Percentiles rank a stretch among this genome's conserved stretches.
phyloP scores from a whole-genome alignment of 2,329 filamentous ascomycete species.

The Penicillium sclerotiorum region DNA sequence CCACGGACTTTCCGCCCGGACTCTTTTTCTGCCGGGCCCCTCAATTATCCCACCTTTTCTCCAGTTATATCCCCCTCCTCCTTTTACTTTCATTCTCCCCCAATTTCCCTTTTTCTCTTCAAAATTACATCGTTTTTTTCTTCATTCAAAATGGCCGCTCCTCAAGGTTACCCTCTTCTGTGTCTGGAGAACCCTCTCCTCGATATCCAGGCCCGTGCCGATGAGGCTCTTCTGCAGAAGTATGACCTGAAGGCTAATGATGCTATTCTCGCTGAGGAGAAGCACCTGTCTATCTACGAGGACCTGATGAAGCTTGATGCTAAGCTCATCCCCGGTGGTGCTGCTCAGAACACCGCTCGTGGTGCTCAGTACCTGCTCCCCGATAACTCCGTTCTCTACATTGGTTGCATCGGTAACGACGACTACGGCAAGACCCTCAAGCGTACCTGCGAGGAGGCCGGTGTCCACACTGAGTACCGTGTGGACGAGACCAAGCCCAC shows the following conservation, averaged over 20 bases:
- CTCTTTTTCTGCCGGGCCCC: slow-evolving; percentile 30
- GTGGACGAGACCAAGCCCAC: slow-evolving; percentile 83
- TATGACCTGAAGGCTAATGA: slow-evolving; percentile 95
- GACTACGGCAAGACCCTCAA: slow-evolving; percentile 89
- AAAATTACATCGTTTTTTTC: no score
- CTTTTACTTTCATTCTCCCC: slow-evolving; percentile 8
- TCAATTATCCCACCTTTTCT: slow-evolving; percentile 17
- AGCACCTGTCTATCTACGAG: slow-evolving; percentile 88
- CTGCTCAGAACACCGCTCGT: slow-evolving; percentile 95
- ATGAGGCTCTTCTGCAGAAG: slow-evolving; percentile 84
- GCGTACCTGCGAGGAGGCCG: slow-evolving; percentile 82
- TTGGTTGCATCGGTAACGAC: slow-evolving; percentile 92
- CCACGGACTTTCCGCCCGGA: slow-evolving; percentile 19
- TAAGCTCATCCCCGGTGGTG: slow-evolving; percentile 92
- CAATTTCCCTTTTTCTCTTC: neutral
- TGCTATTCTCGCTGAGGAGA: slow-evolving; percentile 91
- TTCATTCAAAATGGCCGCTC: slow-evolving; percentile 64
- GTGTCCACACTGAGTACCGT: slow-evolving; percentile 92
- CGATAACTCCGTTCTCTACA: slow-evolving; percentile 84
- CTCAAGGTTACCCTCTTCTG: slow-evolving; percentile 83
- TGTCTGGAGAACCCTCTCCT: slow-evolving; percentile 97
- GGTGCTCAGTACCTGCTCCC: slow-evolving; percentile 96
- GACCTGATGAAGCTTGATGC: slow-evolving; percentile 91
- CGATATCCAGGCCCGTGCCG: slow-evolving; percentile 86
- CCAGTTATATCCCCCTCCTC: slow-evolving; percentile 3